phyloP scores from a whole-genome alignment of 805 yeast genomes.

The Blastobotrys muscicola region DNA sequence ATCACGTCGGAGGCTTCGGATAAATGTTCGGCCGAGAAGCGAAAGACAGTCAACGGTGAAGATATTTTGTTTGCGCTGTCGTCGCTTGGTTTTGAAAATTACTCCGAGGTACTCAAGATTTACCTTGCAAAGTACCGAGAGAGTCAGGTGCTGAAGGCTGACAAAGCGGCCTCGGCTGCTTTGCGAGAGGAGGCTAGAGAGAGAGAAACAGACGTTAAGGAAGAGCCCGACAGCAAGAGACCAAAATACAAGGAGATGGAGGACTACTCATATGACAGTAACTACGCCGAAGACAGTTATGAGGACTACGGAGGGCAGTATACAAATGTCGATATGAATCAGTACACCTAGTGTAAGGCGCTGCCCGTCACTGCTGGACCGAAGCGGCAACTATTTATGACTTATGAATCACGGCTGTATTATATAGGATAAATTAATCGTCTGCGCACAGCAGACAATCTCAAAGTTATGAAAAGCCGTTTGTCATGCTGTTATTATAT shows the following conservation, averaged over 20 bases:
- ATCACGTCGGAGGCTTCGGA: constrained; percentile 59
- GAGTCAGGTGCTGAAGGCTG: constrained; percentile 12
- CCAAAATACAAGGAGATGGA: background rate
- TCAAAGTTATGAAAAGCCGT: background rate
- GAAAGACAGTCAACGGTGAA: constrained; percentile 64
- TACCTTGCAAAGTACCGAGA: constrained; percentile 61
- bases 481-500: background rate
- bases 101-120: constrained; percentile 58
- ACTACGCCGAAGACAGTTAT: constrained; percentile 16
- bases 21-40: constrained; percentile 51
- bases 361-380: too few relatives aligned
- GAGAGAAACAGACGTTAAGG: constrained; percentile 4
- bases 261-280: constrained; percentile 8
- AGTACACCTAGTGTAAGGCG: constrained; percentile 4
- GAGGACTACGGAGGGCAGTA: constrained; percentile 23
- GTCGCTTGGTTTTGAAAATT: constrained; percentile 59
- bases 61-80: constrained; percentile 56
- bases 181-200: background rate
- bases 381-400: background rate
- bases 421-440: background rate
- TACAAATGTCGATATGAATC: constrained; percentile 20
- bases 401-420: background rate
- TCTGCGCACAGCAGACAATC: background rate
- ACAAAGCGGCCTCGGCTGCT: background rate
- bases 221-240: constrained; percentile 7